Percentiles rank a stretch among this genome's conserved stretches.
These are phyloP conservation scores for Mariannaea elegans DNA, from an alignment of 2,329 filamentous ascomycete genomes.

Conservation along the genomic window DNA sequence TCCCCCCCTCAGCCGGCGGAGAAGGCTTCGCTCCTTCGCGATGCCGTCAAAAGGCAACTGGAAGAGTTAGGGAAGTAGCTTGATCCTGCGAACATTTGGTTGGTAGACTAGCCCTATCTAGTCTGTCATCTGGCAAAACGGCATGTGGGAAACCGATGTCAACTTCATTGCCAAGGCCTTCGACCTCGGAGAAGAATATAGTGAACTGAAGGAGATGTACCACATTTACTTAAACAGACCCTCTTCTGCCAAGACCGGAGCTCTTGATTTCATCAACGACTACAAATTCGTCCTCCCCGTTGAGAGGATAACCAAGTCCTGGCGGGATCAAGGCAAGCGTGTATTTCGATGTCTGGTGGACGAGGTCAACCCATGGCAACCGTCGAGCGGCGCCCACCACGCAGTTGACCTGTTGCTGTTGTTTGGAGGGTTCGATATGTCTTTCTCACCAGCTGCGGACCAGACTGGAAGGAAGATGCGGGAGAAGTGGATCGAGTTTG, in stretches of 20 bases:
- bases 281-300: constrained; percentile 42
- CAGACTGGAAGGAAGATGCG: constrained; percentile 48
- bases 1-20: too few species aligned
- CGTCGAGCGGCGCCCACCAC: constrained; percentile 55
- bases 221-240: constrained; percentile 50
- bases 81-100: too few species aligned
- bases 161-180: constrained; percentile 42
- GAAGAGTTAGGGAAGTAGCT: too few species aligned
- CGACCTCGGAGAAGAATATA: constrained; percentile 36
- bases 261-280: constrained; percentile 50
- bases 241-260: constrained; percentile 51
- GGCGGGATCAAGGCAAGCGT: constrained; percentile 29
- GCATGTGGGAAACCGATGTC: constrained; percentile 46
- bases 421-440: constrained; percentile 51
- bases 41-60: too few species aligned
- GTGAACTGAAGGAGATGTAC: constrained; percentile 52
- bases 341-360: constrained; percentile 54
- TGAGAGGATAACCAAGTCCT: constrained; percentile 21
- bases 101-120: too few species aligned
- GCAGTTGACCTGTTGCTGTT: constrained; percentile 56
- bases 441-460: constrained; percentile 45
- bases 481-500: constrained; percentile 51
- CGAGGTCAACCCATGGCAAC: constrained; percentile 57
- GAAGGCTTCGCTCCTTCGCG: too few species aligned
- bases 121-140: constrained; percentile 55